phyloP scores from a whole-genome alignment of 1,139 yeast genomes.

The Blastobotrys indianensis region DNA sequence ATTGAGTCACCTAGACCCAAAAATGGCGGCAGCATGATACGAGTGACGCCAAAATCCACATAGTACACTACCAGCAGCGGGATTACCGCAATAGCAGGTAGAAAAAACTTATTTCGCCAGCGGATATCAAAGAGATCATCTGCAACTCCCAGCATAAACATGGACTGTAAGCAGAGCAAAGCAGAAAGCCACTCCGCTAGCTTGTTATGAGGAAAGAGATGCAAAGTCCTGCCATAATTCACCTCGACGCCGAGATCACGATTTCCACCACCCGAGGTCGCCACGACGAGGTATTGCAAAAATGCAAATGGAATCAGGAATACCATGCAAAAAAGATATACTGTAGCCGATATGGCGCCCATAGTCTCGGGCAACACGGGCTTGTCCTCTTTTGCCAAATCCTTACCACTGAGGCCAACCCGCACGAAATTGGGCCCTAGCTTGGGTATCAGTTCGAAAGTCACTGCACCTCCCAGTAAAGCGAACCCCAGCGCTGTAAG shows the following conservation, averaged over 20 bases:
- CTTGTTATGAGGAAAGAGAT: constrained; percentile 73
- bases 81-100: constrained; percentile 91
- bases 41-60: constrained; percentile 90
- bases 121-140: constrained; percentile 93
- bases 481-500: constrained; percentile 49
- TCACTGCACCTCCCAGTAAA: constrained; percentile 56
- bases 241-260: constrained; percentile 38
- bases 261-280: constrained; percentile 51
- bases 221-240: constrained; percentile 13
- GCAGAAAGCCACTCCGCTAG: constrained; percentile 84
- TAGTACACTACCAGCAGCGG: constrained; percentile 88
- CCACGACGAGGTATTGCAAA: constrained; percentile 65
- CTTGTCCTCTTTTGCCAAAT: constrained; percentile 62
- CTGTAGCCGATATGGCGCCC: constrained; percentile 81
- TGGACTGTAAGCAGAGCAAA: constrained; percentile 73
- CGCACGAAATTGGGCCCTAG: constrained; percentile 60
- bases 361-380: constrained; percentile 84
- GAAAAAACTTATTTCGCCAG: constrained; percentile 94
- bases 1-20: constrained; percentile 43
- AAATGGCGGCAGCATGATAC: constrained; percentile 78
- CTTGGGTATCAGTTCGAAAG: constrained; percentile 59
- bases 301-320: constrained; percentile 86
- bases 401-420: constrained; percentile 80
- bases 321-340: constrained; percentile 75
- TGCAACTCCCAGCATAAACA: constrained; percentile 79